A percentile compares a stretch with the other conserved stretches of the same genome.
phyloP scores from a whole-genome alignment of 2,329 filamentous ascomycete species.

The Aspergillus novoparasiticus region DNA sequence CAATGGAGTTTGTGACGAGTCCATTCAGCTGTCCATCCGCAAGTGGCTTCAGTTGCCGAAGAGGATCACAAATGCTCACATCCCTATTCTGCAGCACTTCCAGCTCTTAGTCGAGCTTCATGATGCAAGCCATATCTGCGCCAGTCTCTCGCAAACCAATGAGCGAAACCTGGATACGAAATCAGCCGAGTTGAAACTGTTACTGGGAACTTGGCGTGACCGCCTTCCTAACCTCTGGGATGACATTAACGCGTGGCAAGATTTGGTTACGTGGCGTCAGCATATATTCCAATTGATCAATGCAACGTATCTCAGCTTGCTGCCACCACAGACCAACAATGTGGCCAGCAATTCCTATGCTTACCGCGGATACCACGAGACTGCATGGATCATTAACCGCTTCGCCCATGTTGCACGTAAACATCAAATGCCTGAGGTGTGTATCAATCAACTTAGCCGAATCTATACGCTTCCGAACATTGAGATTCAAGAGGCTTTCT shows the following conservation, averaged over 20 bases:
- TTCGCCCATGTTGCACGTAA: slow-evolving; percentile 98
- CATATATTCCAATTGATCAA: slow-evolving; percentile 99
- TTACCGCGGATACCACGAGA: slow-evolving; percentile 97
- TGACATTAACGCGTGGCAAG: slow-evolving; percentile 99
- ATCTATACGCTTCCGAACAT: slow-evolving; percentile 99
- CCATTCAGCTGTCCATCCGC: slow-evolving; percentile 92
- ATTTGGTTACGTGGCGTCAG: slow-evolving; percentile 98
- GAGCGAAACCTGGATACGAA: slow-evolving; percentile 86
- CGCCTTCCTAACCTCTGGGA: slow-evolving; percentile 97
- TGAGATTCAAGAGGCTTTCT: slow-evolving; percentile 97
- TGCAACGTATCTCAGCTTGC: slow-evolving; percentile 80
- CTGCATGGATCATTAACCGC: slow-evolving; percentile 98
- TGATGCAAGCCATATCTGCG: slow-evolving; percentile 94
- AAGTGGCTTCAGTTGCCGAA: slow-evolving; percentile 99
- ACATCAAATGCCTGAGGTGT: slow-evolving; percentile 94
- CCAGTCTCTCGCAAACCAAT: slow-evolving; percentile 83
- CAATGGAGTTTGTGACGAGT: slow-evolving; percentile 88
- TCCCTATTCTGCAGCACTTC: slow-evolving; percentile 94
- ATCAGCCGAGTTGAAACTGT: slow-evolving; percentile 90
- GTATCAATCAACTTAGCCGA: slow-evolving; percentile 92
- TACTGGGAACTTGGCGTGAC: slow-evolving; percentile 94
- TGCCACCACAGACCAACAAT: slow-evolving; percentile 79
- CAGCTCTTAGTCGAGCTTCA: slow-evolving; percentile 97
- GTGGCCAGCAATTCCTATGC: slow-evolving; percentile 90
- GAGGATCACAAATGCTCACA: slow-evolving; percentile 90